phyloP scores from a whole-genome alignment of 495 filamentous ascomycete species.

The Aeminium ludgeri region DNA sequence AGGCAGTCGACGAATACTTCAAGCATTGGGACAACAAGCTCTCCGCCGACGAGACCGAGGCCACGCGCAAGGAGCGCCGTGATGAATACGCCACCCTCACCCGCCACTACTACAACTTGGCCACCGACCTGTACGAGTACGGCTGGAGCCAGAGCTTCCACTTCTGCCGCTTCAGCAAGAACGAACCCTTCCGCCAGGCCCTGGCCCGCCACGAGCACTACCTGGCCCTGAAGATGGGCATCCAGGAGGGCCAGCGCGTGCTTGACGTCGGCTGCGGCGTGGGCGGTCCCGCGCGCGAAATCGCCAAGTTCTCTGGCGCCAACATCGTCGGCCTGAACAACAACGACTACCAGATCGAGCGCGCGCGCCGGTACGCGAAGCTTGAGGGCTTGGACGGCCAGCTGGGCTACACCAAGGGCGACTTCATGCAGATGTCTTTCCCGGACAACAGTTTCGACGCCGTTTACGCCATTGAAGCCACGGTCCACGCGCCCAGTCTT shows the following conservation, averaged over 20 bases:
- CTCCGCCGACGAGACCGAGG: constrained; percentile 65
- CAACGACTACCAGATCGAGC: constrained; percentile 98
- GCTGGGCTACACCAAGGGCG: constrained; percentile 82
- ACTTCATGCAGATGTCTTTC: constrained; percentile 99
- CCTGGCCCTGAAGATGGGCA: constrained; percentile 76
- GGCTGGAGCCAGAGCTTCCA: constrained; percentile 94
- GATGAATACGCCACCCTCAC: constrained; percentile 91
- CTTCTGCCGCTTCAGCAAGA: constrained; percentile 88
- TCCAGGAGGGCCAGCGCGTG: constrained; percentile 74
- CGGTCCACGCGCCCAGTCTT: constrained; percentile 86
- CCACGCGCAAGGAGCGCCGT: constrained; percentile 62
- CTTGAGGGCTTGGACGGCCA: constrained; percentile 69
- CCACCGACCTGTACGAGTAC: constrained; percentile 93
- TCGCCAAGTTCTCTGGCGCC: constrained; percentile 81
- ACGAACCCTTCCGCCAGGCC: constrained; percentile 79
- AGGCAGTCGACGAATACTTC: constrained; percentile 94
- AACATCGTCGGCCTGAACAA: constrained; percentile 93
- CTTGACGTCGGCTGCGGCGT: constrained; percentile 97
- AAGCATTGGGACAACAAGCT: constrained; percentile 98
- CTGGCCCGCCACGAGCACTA: constrained; percentile 98
- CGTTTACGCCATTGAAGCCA: constrained; percentile 97
- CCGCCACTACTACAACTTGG: constrained; percentile 96
- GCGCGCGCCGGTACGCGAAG: constrained; percentile 68
- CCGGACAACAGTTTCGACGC: constrained; percentile 81
- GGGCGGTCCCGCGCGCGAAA: constrained; percentile 92